Base-by-base conservation (phyloP, 306 rosid species). In the Trifolium pratense region DNA sequence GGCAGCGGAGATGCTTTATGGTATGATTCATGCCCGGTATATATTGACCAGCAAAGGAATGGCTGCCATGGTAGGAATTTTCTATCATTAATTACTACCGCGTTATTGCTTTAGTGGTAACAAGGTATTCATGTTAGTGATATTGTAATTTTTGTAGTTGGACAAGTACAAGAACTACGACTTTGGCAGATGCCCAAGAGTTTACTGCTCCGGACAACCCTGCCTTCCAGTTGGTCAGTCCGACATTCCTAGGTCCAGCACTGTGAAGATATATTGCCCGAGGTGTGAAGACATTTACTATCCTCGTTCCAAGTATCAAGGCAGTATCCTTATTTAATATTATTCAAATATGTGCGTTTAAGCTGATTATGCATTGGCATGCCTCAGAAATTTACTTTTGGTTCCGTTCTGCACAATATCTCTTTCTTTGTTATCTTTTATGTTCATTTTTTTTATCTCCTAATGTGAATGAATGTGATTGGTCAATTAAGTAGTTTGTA, bases 161-260 rank as follows among this genome's bases (percentile, higher is more conserved):
- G 98, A 93, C 86, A 93, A 93, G 81, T 93, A 86, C 83, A 93
- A 93, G 83, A 93, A 86, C 80, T 91, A 93, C 56, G 98, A 93
- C 71, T 93, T 93, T 75, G 98, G 98, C 63, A 86, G 98, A 84
- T 93, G 98, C 87, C 98, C 98, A 12, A 82, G 97, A 84, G 98
- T 93, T 74, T 93, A 91, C 78, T 93, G 98, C 84, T 89, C 92
- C 61, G 98, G 98, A 75, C 98, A 93, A 83, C 98, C 97, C 68
- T 93, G 98, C 76, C 97, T 93, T 84, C 98, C 98, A 51, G 91
- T 93, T 84, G 98, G 98, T 51, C 98, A 93, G 84, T 93, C 98
- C 0, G 98, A 93, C 76, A 87, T 93, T 86, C 92, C 96, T 46
- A 96, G 98, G 73, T 91, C 96, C 14, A 93, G 96, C 82, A 93